Conservation (phyloP, 2,329 filamentous ascomycete genomes). For the Trichoderma polysporum region DNA sequence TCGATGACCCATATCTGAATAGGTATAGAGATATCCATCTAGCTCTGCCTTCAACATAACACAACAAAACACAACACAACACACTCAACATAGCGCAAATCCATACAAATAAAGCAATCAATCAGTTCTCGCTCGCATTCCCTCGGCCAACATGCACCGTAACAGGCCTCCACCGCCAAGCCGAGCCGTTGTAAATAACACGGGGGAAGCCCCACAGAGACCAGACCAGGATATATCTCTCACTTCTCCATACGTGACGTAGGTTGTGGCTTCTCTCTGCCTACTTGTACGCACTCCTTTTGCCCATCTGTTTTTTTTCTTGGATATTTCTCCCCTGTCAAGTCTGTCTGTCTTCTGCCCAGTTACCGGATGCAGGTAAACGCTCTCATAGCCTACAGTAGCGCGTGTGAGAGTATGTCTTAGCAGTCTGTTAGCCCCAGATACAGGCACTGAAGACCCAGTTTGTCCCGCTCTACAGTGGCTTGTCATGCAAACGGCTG, state of each 20-base stretch:
- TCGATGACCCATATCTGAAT: too few species aligned
- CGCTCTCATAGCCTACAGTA: constrained; percentile 13
- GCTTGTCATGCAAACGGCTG: constrained; percentile 3
- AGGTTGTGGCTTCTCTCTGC: not conserved
- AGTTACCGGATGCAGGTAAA: constrained; percentile 16
- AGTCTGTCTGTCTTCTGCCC: not conserved
- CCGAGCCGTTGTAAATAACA: constrained; percentile 1
- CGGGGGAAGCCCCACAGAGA: not conserved
- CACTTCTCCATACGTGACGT: constrained; percentile 11
- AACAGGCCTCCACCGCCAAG: constrained; percentile 8
- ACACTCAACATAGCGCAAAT: not conserved
- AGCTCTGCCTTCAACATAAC: too few species aligned
- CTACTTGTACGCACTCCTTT: not conserved
- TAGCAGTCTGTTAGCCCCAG: not conserved
- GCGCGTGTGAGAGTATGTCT: not conserved
- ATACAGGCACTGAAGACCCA: not conserved
- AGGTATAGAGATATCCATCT: too few species aligned
- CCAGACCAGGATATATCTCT: constrained; percentile 1
- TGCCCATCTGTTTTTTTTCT: not conserved
- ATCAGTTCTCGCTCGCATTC: not conserved
- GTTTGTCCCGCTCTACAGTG: not conserved
- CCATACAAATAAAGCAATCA: not conserved
- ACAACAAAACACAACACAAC: not conserved
- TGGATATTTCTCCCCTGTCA: not conserved
- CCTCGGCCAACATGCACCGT: not conserved